Base-by-base conservation (phyloP, 352 stramenopile genomes). In the Globisporangium sylvaticum region DNA sequence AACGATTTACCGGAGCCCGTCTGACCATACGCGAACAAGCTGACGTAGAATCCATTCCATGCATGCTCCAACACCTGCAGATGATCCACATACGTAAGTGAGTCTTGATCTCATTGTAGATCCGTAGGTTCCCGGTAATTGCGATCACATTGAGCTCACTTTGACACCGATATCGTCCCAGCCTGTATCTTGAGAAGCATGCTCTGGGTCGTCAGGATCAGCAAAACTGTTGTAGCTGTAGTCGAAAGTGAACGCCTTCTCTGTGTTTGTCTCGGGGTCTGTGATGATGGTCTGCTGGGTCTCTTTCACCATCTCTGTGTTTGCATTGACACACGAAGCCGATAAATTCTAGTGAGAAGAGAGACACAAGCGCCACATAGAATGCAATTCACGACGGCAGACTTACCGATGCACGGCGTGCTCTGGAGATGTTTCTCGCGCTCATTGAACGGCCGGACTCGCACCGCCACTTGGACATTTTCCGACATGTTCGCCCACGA, bases 31-130 rank as follows among this genome's bases (percentile, higher is more conserved):
- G 88, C 88, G 61, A 96, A 96, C 29, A 96, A 71, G 34, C 84
- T 94, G 18, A 95, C 87, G 54, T 97, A 95, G 82, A 95, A 97
- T 12, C 89, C 89, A 66, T 94, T 92, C 87, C 87, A 97, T 1
- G 89, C 89, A 64, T 97, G 91, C 66, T 97, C 87, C 4, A 96
- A 78, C 20, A 96, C 88, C 72, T 88, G 52, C 24, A 55, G 5
- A 50, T n/a, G 22, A 22, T n/a, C 4, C 1, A 48, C 31, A 22
- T 15, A 62, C 31, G 7, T 32, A 32, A 50, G 9, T 50, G 29
- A 62, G 20, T 32, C n/a, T n/a, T 18, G 32, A 15, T 52, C 18
- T 14, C 22, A 52, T 46, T 29, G 32, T 34, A 22, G 12, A 25
- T 64, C 2, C 14, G 56, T 34, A 14, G 0, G 42, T 29, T 42